A percentile compares a stretch with the other conserved stretches of the same genome.
Conservation (phyloP, 768 basidiomycete genomes). For the Termitomyces sp. region DNA sequence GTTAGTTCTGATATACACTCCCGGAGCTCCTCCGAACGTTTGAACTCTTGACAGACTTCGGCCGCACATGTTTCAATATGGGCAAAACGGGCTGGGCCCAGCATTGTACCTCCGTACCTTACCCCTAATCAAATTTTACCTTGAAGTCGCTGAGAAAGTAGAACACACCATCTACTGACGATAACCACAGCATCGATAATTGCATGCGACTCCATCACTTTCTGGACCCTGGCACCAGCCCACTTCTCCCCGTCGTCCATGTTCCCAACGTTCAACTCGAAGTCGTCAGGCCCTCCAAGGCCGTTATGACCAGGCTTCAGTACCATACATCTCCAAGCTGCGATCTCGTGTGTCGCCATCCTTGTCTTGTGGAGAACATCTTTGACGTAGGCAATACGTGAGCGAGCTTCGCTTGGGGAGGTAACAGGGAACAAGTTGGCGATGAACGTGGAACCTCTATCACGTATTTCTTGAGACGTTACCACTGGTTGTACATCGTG, state of each 20-base stretch:
- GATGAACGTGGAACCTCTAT: conserved; percentile 71
- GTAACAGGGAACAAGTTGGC: conserved; percentile 58
- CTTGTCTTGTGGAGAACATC: conserved; percentile 54
- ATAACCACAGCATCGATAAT: conserved; percentile 77
- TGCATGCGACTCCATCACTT: conserved; percentile 65
- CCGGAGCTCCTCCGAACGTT: conserved; percentile 62
- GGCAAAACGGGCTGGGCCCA: conserved; percentile 71
- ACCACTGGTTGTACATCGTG: conserved; percentile 38
- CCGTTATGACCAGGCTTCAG: conserved; percentile 64
- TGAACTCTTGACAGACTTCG: conserved; percentile 72
- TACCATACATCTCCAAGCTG: conserved; percentile 78
- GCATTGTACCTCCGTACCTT: conserved; percentile 80
- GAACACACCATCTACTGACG: conserved; percentile 68
- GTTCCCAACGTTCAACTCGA: conserved; percentile 57
- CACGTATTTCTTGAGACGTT: conserved; percentile 72
- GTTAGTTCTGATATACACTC: conserved; percentile 54
- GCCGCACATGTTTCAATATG: conserved; percentile 75
- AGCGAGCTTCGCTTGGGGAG: conserved; percentile 47
- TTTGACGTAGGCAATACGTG: conserved; percentile 48
- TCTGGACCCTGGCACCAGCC: conserved; percentile 60
- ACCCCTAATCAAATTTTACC: background rate
- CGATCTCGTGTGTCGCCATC: conserved; percentile 68
- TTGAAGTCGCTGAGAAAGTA: background rate
- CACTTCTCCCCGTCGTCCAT: conserved; percentile 80
- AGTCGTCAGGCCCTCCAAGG: conserved; percentile 71